These are phyloP conservation scores for Penicillium riverlandense DNA, from an alignment of 495 filamentous ascomycete species.

Conservation along the genomic window DNA sequence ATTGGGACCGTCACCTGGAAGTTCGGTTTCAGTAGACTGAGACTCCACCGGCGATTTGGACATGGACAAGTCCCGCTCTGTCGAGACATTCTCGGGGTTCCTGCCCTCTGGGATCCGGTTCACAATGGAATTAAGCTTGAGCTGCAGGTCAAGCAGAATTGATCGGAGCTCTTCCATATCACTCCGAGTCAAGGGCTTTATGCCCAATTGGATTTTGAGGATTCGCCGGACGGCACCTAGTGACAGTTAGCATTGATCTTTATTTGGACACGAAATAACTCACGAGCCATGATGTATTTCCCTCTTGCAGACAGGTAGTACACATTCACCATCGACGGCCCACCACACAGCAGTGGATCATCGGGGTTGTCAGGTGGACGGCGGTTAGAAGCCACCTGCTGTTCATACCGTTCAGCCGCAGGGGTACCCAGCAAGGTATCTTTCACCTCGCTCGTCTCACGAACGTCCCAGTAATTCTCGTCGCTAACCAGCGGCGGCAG, in stretches of 20 bases:
- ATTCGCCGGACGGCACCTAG: slow-evolving; percentile 38
- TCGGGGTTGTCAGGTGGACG: slow-evolving; percentile 36
- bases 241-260: slow-evolving; percentile 7
- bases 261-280: slow-evolving; percentile 5
- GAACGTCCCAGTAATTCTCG: slow-evolving; percentile 43
- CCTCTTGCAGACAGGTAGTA: slow-evolving; percentile 39
- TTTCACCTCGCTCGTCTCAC: slow-evolving; percentile 38
- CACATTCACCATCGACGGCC: slow-evolving; percentile 41
- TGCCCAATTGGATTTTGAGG: slow-evolving; percentile 39
- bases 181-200: slow-evolving; percentile 31
- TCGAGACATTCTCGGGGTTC: slow-evolving; percentile 4
- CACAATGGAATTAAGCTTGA: slow-evolving; percentile 36
- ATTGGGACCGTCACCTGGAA: slow-evolving; percentile 29
- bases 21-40: slow-evolving; percentile 18
- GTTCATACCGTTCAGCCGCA: slow-evolving; percentile 30
- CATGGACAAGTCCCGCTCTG: slow-evolving; percentile 18
- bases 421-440: slow-evolving; percentile 36
- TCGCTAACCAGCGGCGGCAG: slow-evolving; percentile 37
- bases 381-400: slow-evolving; percentile 22
- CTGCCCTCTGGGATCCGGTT: slow-evolving; percentile 30
- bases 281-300: slow-evolving; percentile 43
- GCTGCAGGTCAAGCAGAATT: slow-evolving; percentile 38
- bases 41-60: slow-evolving; percentile 24
- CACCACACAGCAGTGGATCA: slow-evolving; percentile 36
- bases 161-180: slow-evolving; percentile 41